phyloP scores from a whole-genome alignment of 208 protist genomes.

The Leishmania tropica region DNA sequence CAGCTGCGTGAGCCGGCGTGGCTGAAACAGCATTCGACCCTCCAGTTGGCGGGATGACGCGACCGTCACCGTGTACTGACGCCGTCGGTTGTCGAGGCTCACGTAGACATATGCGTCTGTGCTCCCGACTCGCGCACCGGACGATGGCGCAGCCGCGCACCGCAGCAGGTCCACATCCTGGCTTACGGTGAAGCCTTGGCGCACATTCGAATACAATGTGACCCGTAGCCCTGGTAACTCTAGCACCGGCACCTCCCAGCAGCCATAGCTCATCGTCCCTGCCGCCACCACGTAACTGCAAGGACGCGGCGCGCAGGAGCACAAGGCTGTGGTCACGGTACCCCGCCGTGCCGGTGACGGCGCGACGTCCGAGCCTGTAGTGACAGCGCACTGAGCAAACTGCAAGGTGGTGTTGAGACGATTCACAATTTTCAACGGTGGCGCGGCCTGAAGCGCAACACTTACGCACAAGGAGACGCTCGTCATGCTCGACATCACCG shows the following conservation, averaged over 20 bases:
- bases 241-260: conserved; percentile 35
- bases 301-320: conserved; percentile 4
- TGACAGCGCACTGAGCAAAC: conserved; percentile 11
- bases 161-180: conserved; percentile 28
- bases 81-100: conserved; percentile 13
- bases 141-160: conserved; percentile 19
- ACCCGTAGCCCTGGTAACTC: conserved; percentile 22
- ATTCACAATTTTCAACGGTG: conserved; percentile 28
- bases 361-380: background rate
- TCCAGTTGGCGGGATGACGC: conserved; percentile 30
- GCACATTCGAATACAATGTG: conserved; percentile 26
- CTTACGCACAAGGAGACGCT: conserved; percentile 9
- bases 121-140: conserved; percentile 18
- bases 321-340: conserved; percentile 14
- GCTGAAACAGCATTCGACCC: conserved; percentile 32
- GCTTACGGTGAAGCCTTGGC: conserved; percentile 14
- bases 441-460: conserved; percentile 9
- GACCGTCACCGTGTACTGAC: conserved; percentile 35
- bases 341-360: background rate
- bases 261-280: conserved; percentile 23
- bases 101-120: conserved; percentile 36
- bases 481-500: conserved; percentile 18
- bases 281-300: conserved; percentile 23
- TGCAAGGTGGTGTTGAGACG: conserved; percentile 22
- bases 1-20: conserved; percentile 27